These are phyloP conservation scores for Candida golubevii DNA, from an alignment of 805 yeast species.

Conservation along the genomic window DNA sequence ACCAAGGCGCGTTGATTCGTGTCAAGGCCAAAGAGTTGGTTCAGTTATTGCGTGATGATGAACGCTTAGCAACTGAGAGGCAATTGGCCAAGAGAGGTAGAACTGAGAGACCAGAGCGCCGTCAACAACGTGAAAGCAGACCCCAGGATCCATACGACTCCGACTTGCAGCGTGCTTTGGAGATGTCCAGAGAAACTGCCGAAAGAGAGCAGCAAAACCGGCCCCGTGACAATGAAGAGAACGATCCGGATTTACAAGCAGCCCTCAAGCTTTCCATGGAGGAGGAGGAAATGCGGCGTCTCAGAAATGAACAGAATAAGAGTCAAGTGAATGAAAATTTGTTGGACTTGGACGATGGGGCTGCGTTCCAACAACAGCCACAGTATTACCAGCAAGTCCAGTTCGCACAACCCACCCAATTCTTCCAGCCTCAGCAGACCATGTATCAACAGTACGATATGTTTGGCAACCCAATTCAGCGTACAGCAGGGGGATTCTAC, in stretches of 20 bases:
- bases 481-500: constrained; percentile 51
- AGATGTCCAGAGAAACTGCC: constrained; percentile 74
- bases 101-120: neutral
- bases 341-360: constrained; percentile 48
- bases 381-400: constrained; percentile 17
- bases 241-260: constrained; percentile 56
- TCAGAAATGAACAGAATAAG: constrained; percentile 27
- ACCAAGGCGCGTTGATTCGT: constrained; percentile 82
- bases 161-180: constrained; percentile 76
- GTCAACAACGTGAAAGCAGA: neutral
- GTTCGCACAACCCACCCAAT: constrained; percentile 11
- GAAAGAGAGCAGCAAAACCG: constrained; percentile 64
- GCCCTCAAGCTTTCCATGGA: constrained; percentile 71
- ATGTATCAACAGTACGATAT: constrained; percentile 45
- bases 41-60: constrained; percentile 74
- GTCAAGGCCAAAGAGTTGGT: constrained; percentile 89
- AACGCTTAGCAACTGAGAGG: constrained; percentile 70
- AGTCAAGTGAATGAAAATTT: constrained; percentile 37
- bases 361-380: constrained; percentile 17
- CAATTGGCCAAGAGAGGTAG: constrained; percentile 28
- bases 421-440: constrained; percentile 14
- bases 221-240: constrained; percentile 40
- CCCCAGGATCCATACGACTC: constrained; percentile 50
- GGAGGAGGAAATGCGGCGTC: constrained; percentile 66
- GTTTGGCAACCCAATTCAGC: constrained; percentile 64